Percentiles rank a stretch among this genome's conserved stretches.
These are phyloP conservation scores for Trichoderma aggressivum DNA, from an alignment of 2,329 filamentous ascomycete species.

Conservation along the genomic window DNA sequence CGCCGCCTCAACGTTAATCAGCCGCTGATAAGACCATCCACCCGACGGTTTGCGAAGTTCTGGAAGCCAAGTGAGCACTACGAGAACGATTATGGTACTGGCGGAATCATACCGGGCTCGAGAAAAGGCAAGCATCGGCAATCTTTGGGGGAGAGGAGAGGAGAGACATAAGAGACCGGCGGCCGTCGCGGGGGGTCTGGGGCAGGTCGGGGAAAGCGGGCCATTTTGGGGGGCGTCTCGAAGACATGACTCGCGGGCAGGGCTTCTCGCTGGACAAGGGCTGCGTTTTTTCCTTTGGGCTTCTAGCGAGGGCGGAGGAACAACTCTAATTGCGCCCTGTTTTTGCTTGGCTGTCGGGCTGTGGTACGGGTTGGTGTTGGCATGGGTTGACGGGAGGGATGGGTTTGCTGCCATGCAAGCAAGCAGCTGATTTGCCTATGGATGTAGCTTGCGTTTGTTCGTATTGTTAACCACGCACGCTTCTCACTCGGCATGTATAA, in stretches of 20 bases:
- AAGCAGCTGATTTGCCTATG: not conserved
- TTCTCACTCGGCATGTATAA: not conserved
- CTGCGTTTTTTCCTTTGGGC: not conserved
- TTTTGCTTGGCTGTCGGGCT: not conserved
- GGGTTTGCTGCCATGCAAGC: not conserved
- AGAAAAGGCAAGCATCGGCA: constrained; percentile 6
- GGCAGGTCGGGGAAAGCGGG: constrained; percentile 14
- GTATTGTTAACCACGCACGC: not conserved
- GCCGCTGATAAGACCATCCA: not conserved
- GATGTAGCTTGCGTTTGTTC: not conserved
- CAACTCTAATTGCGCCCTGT: constrained; percentile 7
- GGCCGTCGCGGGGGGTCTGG: constrained; percentile 11
- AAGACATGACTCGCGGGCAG: constrained; percentile 5
- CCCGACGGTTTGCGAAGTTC: constrained; percentile 1
- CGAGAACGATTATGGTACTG: not conserved
- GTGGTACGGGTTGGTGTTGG: not conserved
- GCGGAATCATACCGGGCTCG: not conserved
- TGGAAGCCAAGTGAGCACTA: not conserved
- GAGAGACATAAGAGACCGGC: not conserved
- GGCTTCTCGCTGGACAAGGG: not conserved
- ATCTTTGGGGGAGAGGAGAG: not conserved
- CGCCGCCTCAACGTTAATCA: not conserved
- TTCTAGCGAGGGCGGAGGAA: constrained; percentile 14
- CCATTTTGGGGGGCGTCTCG: not conserved
- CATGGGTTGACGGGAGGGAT: not conserved